Conservation (phyloP, 2,329 filamentous ascomycete species). For the Raffaelea ambrosiae region DNA sequence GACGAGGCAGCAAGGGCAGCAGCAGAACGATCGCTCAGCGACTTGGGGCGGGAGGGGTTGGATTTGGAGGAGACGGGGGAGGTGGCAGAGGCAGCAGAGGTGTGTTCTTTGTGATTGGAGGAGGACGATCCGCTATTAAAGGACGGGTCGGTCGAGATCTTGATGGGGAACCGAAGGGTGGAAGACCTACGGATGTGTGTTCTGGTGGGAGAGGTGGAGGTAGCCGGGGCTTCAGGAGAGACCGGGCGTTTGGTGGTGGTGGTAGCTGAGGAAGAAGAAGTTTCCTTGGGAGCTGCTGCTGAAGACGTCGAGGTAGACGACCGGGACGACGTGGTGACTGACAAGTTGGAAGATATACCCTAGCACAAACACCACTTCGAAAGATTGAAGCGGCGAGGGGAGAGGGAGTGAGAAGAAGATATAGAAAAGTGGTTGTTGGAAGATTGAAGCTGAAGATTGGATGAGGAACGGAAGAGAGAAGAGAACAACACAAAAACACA, state of each 20-base stretch:
- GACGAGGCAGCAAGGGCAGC: too few relatives aligned
- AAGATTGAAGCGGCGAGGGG: neutral
- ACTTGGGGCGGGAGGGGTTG: too few relatives aligned
- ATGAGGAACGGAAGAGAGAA: too few relatives aligned
- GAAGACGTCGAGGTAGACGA: constrained; percentile 10
- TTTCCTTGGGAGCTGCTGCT: neutral
- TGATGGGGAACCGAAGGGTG: constrained; percentile 13
- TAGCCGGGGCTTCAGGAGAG: constrained; percentile 1
- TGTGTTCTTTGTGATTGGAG: neutral
- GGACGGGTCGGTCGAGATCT: constrained; percentile 10
- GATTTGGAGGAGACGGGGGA: neutral
- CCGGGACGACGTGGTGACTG: constrained; percentile 14
- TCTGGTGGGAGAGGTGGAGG: constrained; percentile 5
- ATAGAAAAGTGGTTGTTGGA: too few relatives aligned
- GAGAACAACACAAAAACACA: too few relatives aligned
- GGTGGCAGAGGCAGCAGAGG: constrained; percentile 2
- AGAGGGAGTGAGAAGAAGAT: neutral
- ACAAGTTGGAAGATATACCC: neutral
- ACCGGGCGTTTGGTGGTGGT: too few relatives aligned
- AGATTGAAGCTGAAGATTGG: too few relatives aligned
- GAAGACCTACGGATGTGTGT: constrained; percentile 11
- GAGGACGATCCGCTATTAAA: constrained; percentile 2
- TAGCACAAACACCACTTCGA: neutral
- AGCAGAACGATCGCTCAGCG: neutral
- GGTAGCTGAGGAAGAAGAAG: too few relatives aligned